phyloP scores from a whole-genome alignment of 805 yeast species.

The Nakazawaea holstii region DNA sequence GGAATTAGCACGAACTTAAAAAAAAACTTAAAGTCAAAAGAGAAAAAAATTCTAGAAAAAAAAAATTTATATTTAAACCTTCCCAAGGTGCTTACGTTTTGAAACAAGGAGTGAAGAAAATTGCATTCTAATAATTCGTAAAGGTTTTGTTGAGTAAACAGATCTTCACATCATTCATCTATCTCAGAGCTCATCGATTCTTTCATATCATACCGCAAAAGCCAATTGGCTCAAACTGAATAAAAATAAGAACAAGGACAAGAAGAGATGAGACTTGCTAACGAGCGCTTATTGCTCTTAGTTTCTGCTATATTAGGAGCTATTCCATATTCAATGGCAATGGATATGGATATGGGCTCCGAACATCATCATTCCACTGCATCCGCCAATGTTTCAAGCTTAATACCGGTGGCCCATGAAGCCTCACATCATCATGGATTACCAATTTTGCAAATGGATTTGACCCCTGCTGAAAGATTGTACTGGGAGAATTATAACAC shows the following conservation, averaged over 20 bases:
- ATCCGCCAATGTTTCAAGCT: slow-evolving; percentile 8
- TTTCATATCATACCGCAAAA: too few relatives aligned
- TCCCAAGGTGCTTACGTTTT: too few relatives aligned
- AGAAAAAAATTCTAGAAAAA: too few relatives aligned
- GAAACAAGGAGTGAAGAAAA: too few relatives aligned
- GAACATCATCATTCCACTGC: slow-evolving; percentile 10
- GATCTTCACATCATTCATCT: too few relatives aligned
- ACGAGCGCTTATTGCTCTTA: not conserved
- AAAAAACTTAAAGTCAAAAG: too few relatives aligned
- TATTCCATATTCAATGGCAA: slow-evolving; percentile 17
- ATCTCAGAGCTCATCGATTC: too few relatives aligned
- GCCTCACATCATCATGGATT: slow-evolving; percentile 54
- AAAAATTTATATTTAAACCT: too few relatives aligned
- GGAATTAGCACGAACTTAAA: too few relatives aligned
- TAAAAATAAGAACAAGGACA: not conserved
- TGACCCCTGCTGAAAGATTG: slow-evolving; percentile 64
- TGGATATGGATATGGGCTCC: slow-evolving; percentile 17
- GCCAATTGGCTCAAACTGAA: not conserved
- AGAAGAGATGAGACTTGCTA: not conserved
- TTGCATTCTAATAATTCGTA: too few relatives aligned
- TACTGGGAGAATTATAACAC: slow-evolving; percentile 81
- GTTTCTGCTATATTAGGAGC: not conserved
- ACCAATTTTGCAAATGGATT: slow-evolving; percentile 63
- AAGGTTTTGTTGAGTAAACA: too few relatives aligned
- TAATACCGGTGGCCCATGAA: slow-evolving; percentile 43